Base-by-base conservation (phyloP, 768 basidiomycete species). In the Collybia sp. region DNA sequence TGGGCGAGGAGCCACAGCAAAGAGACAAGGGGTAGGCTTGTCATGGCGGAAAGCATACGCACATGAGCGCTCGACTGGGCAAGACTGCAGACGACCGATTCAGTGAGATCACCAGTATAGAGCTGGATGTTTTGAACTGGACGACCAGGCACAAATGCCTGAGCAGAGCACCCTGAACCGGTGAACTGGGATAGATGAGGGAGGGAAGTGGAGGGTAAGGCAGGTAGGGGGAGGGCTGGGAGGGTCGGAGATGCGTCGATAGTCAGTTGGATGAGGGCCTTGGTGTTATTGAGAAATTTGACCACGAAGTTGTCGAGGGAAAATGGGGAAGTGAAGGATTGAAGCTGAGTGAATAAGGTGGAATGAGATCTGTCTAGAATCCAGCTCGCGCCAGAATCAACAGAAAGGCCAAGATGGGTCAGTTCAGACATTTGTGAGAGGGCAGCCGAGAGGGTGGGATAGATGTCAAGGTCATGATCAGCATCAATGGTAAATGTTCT, bases 41-140 rank as follows among this genome's bases (percentile, higher is more conserved):
- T 84, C 31, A 77, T 75, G 6, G 80, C 78, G 44, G 74, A 77
- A 34, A 90, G 63, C 43, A 82, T 70, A 49, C 71, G 64, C 34
- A 88, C 65, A 48, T 68, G 70, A 12, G 72, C 68, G 30, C 79
- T 70, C 25, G 82, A 66, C 43, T 64, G 53, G 10, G 80, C 70
- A 40, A 88, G 70, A 20, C 64, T 64, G 38, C 68, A 66, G 17
- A 85, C 67, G 55, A 81, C 72, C 19, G 73, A 76, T 52, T 80
- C 77, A 17, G 75, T 68, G 50, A 87, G 64, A 61, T 79, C 77
- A 25, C 79, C 72, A n/a, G 71, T 76, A 48, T 72, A 75, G 45
- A 89, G 71, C 59, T 81, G 77, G 42, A 89, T 71, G 56, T 72
- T 73, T 50, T 76, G 66, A 32, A 88, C 71, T 9, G 87, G 85